phyloP scores from a whole-genome alignment of 2,329 filamentous ascomycete species.

The Leptodontidium sp. region DNA sequence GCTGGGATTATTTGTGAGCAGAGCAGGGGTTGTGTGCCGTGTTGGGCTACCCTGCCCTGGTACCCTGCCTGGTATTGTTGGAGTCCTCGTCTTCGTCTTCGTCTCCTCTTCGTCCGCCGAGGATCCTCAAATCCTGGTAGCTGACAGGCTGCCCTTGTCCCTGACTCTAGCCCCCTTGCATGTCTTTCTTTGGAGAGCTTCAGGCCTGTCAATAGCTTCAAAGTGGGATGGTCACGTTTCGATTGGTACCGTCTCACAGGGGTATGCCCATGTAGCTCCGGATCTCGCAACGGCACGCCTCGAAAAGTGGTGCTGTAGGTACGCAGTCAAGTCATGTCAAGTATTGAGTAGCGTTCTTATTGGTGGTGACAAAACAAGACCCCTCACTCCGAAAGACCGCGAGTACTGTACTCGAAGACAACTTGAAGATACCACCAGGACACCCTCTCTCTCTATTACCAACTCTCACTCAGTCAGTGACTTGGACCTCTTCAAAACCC shows the following conservation, averaged over 20 bases:
- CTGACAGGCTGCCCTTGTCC: slow-evolving; percentile 3
- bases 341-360: no score
- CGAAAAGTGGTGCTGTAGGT: no score
- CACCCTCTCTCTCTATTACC: no score
- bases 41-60: background rate
- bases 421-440: no score
- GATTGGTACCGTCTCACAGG: slow-evolving; percentile 16
- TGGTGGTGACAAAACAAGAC: background rate
- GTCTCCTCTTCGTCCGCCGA: background rate
- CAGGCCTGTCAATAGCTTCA: slow-evolving; percentile 12
- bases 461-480: background rate
- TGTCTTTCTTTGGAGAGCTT: slow-evolving; percentile 18
- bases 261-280: slow-evolving; percentile 11
- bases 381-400: background rate
- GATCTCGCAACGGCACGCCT: slow-evolving; percentile 19
- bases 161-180: background rate
- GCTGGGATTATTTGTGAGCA: slow-evolving; percentile 22
- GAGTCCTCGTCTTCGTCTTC: slow-evolving; percentile 1
- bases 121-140: slow-evolving; percentile 6
- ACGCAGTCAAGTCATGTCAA: no score
- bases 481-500: slow-evolving; percentile 9
- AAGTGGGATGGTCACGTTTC: slow-evolving; percentile 19
- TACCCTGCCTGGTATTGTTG: background rate
- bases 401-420: background rate
- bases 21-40: slow-evolving; percentile 12